Evolutionary conservation across 2,329 filamentous ascomycete genomes (phyloP).

Genomic region (Cadophora sp.): DNA sequence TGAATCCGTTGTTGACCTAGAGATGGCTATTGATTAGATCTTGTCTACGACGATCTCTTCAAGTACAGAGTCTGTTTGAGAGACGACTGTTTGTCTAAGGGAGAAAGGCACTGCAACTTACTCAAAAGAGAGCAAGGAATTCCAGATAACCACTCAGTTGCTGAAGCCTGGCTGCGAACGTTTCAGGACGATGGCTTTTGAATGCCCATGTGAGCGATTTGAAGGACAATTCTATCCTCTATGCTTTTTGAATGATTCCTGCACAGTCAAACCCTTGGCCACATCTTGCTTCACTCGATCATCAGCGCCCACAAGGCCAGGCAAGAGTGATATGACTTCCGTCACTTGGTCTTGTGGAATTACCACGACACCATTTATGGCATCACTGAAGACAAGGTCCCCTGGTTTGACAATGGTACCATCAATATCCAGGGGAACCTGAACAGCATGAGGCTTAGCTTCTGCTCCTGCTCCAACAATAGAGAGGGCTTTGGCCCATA

Average conservation of each 20-base stretch:
- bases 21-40: not conserved
- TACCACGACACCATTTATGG: conserved; percentile 71
- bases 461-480: conserved; percentile 64
- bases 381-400: conserved; percentile 74
- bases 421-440: conserved; percentile 53
- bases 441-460: conserved; percentile 60
- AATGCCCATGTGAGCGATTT: too few species aligned
- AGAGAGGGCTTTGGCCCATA: conserved; percentile 63
- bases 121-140: too few species aligned
- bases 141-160: not conserved
- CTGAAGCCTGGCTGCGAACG: not conserved
- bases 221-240: conserved; percentile 18
- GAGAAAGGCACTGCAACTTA: too few species aligned
- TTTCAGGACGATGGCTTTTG: not conserved
- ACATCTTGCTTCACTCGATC: conserved; percentile 70
- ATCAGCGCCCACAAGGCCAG: conserved; percentile 52
- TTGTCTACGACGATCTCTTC: not conserved
- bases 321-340: conserved; percentile 62
- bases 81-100: too few species aligned
- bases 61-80: not conserved
- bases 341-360: conserved; percentile 68
- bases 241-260: conserved; percentile 66
- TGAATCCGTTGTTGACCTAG: not conserved
- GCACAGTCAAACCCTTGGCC: conserved; percentile 63
- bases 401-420: conserved; percentile 56